A percentile compares a stretch with the other conserved stretches of the same genome.
phyloP scores from a whole-genome alignment of 2,329 filamentous ascomycete species.

The Stagonosporopsis rhizophila region DNA sequence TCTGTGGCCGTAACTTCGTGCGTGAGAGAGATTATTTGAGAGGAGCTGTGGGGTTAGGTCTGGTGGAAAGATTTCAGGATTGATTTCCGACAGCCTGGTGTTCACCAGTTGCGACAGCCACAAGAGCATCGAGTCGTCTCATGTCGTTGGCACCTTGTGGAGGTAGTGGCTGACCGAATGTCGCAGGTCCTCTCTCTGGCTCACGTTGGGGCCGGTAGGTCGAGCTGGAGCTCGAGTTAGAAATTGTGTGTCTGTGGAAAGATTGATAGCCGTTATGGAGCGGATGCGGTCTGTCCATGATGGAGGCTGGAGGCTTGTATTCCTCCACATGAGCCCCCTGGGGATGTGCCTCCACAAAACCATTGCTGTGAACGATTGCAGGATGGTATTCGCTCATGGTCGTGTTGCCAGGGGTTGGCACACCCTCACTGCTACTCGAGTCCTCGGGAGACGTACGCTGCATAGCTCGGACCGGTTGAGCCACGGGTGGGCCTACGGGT shows the following conservation, averaged over 20 bases:
- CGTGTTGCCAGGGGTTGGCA: slow-evolving; percentile 60
- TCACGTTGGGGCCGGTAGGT: slow-evolving; percentile 42
- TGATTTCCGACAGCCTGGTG: slow-evolving; percentile 48
- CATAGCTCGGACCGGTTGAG: slow-evolving; percentile 33
- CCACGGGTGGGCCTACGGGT: slow-evolving; percentile 38
- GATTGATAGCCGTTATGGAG: slow-evolving; percentile 39
- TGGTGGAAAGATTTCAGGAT: slow-evolving; percentile 12
- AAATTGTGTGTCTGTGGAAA: slow-evolving; percentile 40
- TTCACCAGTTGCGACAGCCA: slow-evolving; percentile 70
- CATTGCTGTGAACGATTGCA: slow-evolving; percentile 60
- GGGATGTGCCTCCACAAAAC: slow-evolving; percentile 55
- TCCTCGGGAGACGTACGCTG: slow-evolving; percentile 63
- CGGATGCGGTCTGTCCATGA: slow-evolving; percentile 49
- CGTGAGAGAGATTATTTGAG: slow-evolving; percentile 12
- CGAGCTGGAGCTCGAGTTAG: slow-evolving; percentile 29
- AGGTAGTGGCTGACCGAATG: slow-evolving; percentile 44
- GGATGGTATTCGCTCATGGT: slow-evolving; percentile 60
- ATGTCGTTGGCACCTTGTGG: slow-evolving; percentile 56
- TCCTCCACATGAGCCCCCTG: slow-evolving; percentile 50
- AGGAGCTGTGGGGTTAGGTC: neutral
- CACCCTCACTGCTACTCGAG: slow-evolving; percentile 62
- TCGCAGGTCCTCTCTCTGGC: slow-evolving; percentile 37
- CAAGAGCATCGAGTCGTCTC: slow-evolving; percentile 66
- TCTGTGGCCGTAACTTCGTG: slow-evolving; percentile 34
- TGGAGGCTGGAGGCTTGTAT: slow-evolving; percentile 46